Evolutionary conservation across 164 flowering plant genomes (phyloP), one percentile per base, ranked within the genome.

Genomic region (Protea cynaroides): DNA sequence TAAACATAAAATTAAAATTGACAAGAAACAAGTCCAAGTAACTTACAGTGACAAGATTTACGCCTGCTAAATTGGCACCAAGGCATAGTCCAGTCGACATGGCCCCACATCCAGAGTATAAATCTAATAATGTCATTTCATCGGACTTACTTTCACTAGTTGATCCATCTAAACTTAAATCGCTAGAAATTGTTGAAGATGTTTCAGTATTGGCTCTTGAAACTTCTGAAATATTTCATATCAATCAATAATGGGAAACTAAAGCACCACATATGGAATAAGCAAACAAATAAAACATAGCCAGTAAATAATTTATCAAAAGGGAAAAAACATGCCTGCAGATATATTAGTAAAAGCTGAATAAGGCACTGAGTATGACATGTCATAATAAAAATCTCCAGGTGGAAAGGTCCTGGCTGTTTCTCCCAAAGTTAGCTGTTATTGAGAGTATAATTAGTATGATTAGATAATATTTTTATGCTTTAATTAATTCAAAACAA

Each of bases 81-180:
- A 86, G 68, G 56, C 96, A 89, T 8, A 94, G 61, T 0, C 98
- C 96, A 14, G 92, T 86, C 1, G 98, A 94, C 98, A 94, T 91
- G n/a, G 80, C 97, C 15, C 97, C 98, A 75, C 98, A 94, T 1
- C 98, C 97, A 36, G 85, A 74, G 56, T 91, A 94, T 4, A 94
- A 34, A 62, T 94, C 98, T 23, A 94, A 61, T 18, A 91, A 47
- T 0, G 66, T 55, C 65, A 75, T 65, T 58, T 81, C 85, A 22
- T 62, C 69, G 8, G 70, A 71, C 36, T 60, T 80, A 24, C 29
- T 49, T 36, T 64, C 75, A 64, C 51, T 50, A 1, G 2, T 34
- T 37, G 24, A 56, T 1, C 56, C 69, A 59, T 66, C 69, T 11
- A 57, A 49, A 49, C 58, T 71, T 52, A n/a, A 59, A 18, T 77